Base-by-base conservation (phyloP, 192 early-diverging fungal genomes). In the Entomortierella lignicola region DNA sequence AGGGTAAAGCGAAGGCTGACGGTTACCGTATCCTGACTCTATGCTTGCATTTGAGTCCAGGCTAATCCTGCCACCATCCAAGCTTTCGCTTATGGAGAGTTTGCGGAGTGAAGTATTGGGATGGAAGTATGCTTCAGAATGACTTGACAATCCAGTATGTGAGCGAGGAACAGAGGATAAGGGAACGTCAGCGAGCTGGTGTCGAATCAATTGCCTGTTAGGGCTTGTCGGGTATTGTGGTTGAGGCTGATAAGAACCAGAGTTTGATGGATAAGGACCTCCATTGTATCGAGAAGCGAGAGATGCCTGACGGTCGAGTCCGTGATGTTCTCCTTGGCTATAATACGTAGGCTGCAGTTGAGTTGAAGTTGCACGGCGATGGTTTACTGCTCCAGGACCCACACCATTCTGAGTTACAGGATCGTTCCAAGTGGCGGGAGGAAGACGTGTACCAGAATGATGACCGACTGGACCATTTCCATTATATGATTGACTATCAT, bases 281-380 rank as follows among this genome's bases (percentile, higher is more conserved):
- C 60, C 53, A 29, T 30, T 69, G 41, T 66, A 77, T 21, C 66
- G 52, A 7, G 74, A 55, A 2, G 74, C 74, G 27, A 69, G 31
- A 26, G 74, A 69, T 34, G 55, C 1, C 26, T 69, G 74, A 8
- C 74, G 66, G 37, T 77, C 74, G 5, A 77, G 61, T 15, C 48
- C 55, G 13, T 56, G 60, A 2, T 56, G 53, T n/a, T n/a, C n/a
- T n/a, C n/a, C 27, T 13, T 41, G 44, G 17, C 42, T 42, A 39
- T 77, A 77, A 26, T 64, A 77, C 4, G 73, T 77, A 8, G 73
- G 73, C 20, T 77, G 73, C 1, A 77, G 60, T 27, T 77, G 73
- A 23, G 66, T 68, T 17, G 73, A 77, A 6, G 73, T 50, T 11
- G 73, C 55, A 29, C 73, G 73, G 34, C 66, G 66, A 34, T 77